phyloP scores from a whole-genome alignment of 495 filamentous ascomycete species.

The Neurospora sp. region DNA sequence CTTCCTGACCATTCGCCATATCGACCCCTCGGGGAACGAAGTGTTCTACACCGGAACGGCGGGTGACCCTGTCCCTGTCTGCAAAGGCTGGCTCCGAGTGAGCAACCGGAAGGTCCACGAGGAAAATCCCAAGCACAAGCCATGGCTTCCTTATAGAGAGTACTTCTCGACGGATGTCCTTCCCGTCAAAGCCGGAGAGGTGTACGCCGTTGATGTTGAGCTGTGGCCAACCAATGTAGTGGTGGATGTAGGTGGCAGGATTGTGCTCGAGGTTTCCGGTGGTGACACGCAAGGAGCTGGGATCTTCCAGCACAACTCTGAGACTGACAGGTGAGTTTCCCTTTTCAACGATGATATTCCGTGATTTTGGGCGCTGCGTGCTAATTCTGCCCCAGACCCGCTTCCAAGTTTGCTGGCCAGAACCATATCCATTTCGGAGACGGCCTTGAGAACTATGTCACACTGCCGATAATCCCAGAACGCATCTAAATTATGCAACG shows the following conservation, averaged over 20 bases:
- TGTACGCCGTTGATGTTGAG: slow-evolving; percentile 57
- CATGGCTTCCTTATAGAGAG: slow-evolving; percentile 49
- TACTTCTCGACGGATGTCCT: slow-evolving; percentile 49
- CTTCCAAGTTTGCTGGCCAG: slow-evolving; percentile 36
- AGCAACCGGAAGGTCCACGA: slow-evolving; percentile 43
- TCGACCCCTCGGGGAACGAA: slow-evolving; percentile 45
- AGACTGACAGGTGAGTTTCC: slow-evolving; percentile 19
- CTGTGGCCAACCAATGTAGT: slow-evolving; percentile 62
- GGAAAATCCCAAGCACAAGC: slow-evolving; percentile 36
- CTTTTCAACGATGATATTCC: neutral
- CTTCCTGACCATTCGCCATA: slow-evolving; percentile 53
- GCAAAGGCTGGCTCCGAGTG: slow-evolving; percentile 49
- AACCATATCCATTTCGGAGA: slow-evolving; percentile 50
- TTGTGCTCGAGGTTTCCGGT: slow-evolving; percentile 48
- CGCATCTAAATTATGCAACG: neutral
- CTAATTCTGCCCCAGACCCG: slow-evolving; percentile 19
- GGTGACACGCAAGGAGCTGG: slow-evolving; percentile 55
- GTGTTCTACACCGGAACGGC: slow-evolving; percentile 54
- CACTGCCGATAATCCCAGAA: slow-evolving; percentile 43
- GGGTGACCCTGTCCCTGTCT: slow-evolving; percentile 37
- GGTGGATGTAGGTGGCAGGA: slow-evolving; percentile 39
- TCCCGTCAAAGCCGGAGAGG: slow-evolving; percentile 42
- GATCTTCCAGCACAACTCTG: slow-evolving; percentile 46
- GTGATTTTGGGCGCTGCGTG: neutral
- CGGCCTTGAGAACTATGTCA: slow-evolving; percentile 42